Percentiles rank a stretch among this genome's conserved stretches.
Conservation (phyloP, 306 rosid genomes). For the Lablab purpureus region DNA sequence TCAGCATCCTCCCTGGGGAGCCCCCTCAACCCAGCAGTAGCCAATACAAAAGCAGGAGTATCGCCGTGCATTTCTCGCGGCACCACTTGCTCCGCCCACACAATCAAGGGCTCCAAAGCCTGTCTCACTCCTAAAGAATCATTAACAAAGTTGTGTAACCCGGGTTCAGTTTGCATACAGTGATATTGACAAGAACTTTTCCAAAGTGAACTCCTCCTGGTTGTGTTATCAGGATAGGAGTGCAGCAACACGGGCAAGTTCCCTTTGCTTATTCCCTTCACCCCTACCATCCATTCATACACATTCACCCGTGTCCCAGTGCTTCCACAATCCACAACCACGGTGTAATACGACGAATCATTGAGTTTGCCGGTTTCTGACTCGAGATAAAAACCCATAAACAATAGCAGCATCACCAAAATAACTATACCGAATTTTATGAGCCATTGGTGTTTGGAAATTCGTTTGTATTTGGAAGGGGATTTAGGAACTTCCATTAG, state of each 20-base stretch:
- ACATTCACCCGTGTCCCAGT: constrained; percentile 80
- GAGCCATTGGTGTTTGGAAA: constrained; percentile 47
- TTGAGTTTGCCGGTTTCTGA: constrained; percentile 43
- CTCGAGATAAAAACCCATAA: constrained; percentile 59
- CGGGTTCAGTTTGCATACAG: constrained; percentile 89
- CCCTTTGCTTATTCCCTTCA: constrained; percentile 31
- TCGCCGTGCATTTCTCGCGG: constrained; percentile 56
- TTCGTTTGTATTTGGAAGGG: constrained; percentile 66
- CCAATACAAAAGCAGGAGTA: constrained; percentile 77
- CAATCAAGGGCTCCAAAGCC: constrained; percentile 76
- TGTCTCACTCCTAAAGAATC: constrained; percentile 67
- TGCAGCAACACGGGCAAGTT: constrained; percentile 66
- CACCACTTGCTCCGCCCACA: constrained; percentile 66
- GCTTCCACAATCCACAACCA: constrained; percentile 89
- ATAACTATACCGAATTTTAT: constrained; percentile 39
- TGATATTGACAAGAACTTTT: constrained; percentile 74
- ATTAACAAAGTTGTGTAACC: constrained; percentile 73
- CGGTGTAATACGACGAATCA: constrained; percentile 64
- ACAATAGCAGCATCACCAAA: constrained; percentile 48
- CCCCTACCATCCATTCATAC: constrained; percentile 60
- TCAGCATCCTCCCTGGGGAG: constrained; percentile 50
- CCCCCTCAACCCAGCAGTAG: constrained; percentile 86
- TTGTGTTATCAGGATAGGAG: constrained; percentile 67
- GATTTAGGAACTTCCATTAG: constrained; percentile 75
- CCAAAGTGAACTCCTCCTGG: constrained; percentile 49